Base-by-base conservation (phyloP, 2,329 filamentous ascomycete species). In the Aureobasidium leucospermi region DNA sequence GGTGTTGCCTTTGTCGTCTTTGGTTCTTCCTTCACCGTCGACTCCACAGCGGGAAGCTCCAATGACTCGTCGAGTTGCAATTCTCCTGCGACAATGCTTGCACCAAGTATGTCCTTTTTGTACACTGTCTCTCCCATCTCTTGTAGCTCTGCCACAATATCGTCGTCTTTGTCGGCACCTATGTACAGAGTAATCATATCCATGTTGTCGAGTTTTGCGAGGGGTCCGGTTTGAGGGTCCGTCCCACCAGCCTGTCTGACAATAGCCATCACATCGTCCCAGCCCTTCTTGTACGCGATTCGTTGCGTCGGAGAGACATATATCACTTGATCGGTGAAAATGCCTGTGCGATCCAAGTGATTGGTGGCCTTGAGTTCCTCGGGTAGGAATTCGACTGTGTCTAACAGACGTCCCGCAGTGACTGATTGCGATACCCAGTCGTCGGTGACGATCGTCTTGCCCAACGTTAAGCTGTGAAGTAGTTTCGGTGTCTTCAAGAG, bases 401-500 rank as follows among this genome's bases (percentile, higher is more conserved):
- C 58, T 10, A 59, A 9, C 15, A 59, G 39, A 8, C n/a, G 16
- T 2, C 38, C 47, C 10, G 38, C 47, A 0, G 36, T 49, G n/a
- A 19, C n/a, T 7, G 58, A 59, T 15, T 53, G 31, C 11, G 41
- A 36, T 1, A 59, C 48, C 58, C 58, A 59, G 4, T 53, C 23
- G 9, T 59, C 58, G 3, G 47, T 59, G 16, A 59, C 58, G 9
- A 59, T 53, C 0, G 47, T 53, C 19, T 59, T 59, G 47, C 31
- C 41, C 10, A 36, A n/a, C 4, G 47, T 51, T 11, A 59, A 23
- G 15, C 58, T 53, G 31, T 46, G 46, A 2, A 59, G 41, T 28
- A 59, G n/a, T 28, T 59, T 59, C 9, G 58, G 36, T 19, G 58
- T 59, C 32, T 48, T 59, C 10, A 43, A 28, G 2, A 59, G 47